phyloP scores from a whole-genome alignment of 169 alveolate species.

The Plasmodium fragile region DNA sequence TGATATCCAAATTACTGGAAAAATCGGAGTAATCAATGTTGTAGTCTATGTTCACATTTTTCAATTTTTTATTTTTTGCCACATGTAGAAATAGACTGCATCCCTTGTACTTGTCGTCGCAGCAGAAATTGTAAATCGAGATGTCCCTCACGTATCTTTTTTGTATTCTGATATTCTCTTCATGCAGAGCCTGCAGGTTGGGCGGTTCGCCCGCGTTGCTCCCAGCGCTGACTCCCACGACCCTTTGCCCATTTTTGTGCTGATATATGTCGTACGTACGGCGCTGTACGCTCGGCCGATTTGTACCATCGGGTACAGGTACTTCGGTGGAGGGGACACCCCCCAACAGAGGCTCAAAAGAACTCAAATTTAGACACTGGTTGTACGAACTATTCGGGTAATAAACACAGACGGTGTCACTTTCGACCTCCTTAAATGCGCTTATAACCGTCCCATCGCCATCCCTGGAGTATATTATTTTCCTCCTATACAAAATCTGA shows the following conservation, averaged over 20 bases:
- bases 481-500: conserved; percentile 59
- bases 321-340: not conserved
- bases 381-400: conserved; percentile 64
- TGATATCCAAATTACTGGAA: conserved; percentile 49
- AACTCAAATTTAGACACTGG: conserved; percentile 34
- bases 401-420: conserved; percentile 45
- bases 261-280: conserved; percentile 21
- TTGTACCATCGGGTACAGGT: not conserved
- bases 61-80: conserved; percentile 43
- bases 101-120: conserved; percentile 67
- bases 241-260: conserved; percentile 11
- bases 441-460: conserved; percentile 8
- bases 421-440: conserved; percentile 43
- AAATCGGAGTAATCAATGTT: conserved; percentile 41
- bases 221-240: not conserved
- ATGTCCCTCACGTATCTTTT: conserved; percentile 66
- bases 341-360: not conserved
- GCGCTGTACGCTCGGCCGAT: not conserved
- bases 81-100: conserved; percentile 51
- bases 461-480: conserved; percentile 40
- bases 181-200: conserved; percentile 9
- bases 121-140: conserved; percentile 55
- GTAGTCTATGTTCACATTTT: conserved; percentile 39
- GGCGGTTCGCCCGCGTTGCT: not conserved
- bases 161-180: conserved; percentile 52